These are phyloP conservation scores for Handroanthus guayacan DNA, from an alignment of 257 asterid species.

Conservation along the genomic window DNA sequence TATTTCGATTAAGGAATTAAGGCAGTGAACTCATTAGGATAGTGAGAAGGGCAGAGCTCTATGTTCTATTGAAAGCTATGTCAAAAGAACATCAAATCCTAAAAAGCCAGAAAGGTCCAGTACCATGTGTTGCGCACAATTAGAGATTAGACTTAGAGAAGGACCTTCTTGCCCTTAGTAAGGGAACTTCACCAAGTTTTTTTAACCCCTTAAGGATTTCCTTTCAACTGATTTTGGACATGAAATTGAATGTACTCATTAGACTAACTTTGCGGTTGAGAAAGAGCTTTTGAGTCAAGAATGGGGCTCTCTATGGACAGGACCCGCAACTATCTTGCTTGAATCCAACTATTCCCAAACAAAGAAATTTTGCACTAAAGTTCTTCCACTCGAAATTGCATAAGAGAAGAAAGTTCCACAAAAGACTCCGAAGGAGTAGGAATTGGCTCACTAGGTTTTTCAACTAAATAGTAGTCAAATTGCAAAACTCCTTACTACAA, in stretches of 20 bases:
- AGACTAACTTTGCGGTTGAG: no score
- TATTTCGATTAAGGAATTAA: not conserved
- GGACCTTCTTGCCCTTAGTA: not conserved
- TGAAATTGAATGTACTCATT: no score
- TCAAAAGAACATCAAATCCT: slow-evolving; percentile 6
- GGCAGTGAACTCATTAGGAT: not conserved
- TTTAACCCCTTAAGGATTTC: no score
- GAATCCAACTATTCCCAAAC: not conserved
- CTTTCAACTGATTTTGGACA: no score
- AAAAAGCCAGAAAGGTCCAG: not conserved
- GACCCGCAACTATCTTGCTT: not conserved
- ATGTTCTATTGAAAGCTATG: not conserved
- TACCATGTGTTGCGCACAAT: not conserved
- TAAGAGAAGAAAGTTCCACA: no score
- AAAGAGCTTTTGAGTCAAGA: no score
- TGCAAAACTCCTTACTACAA: not conserved
- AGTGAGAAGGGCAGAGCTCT: slow-evolving; percentile 18
- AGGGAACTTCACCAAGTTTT: not conserved
- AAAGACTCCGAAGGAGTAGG: no score
- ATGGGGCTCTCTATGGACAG: no score
- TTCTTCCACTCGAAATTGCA: no score
- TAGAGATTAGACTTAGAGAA: no score
- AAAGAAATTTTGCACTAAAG: not conserved
- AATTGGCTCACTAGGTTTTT: no score
- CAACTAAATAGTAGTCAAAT: no score